These are phyloP conservation scores for Mycena rosella DNA, from an alignment of 768 basidiomycete genomes.

Conservation along the genomic window DNA sequence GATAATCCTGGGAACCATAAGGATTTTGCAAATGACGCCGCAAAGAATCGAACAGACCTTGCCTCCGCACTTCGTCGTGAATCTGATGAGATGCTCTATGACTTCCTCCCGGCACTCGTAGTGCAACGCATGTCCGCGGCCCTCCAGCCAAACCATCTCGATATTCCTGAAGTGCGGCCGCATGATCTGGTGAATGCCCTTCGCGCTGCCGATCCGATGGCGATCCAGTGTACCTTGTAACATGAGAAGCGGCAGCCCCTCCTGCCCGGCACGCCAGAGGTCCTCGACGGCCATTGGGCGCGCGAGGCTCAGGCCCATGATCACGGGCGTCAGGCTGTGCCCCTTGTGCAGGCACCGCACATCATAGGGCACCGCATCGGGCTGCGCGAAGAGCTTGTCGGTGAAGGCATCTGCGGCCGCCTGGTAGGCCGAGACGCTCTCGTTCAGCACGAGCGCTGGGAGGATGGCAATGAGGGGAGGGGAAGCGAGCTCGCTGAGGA, in stretches of 20 bases:
- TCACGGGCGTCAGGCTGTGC: constrained; percentile 37
- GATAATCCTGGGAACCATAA: neutral
- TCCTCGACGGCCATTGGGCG: constrained; percentile 45
- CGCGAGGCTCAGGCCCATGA: constrained; percentile 37
- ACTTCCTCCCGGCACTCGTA: constrained; percentile 47
- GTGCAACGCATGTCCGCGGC: constrained; percentile 49
- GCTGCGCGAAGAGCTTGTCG: constrained; percentile 43
- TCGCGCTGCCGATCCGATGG: constrained; percentile 38
- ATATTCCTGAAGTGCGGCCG: constrained; percentile 49
- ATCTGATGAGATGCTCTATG: constrained; percentile 22
- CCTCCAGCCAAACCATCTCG: constrained; percentile 45
- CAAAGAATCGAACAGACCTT: constrained; percentile 9
- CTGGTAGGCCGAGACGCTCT: constrained; percentile 39
- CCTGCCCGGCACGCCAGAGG: constrained; percentile 43
- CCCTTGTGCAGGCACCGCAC: constrained; percentile 44
- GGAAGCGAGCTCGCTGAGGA: constrained; percentile 40
- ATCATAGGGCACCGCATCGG: constrained; percentile 41
- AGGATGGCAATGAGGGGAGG: constrained; percentile 37
- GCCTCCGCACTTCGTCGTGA: constrained; percentile 13
- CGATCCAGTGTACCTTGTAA: constrained; percentile 44
- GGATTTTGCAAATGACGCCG: too few relatives aligned
- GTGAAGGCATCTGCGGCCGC: constrained; percentile 42
- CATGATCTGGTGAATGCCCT: constrained; percentile 44
- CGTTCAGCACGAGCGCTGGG: constrained; percentile 40
- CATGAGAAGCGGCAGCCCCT: constrained; percentile 45